phyloP scores from a whole-genome alignment of 148 eudicot species.

The Agrostemma githago region DNA sequence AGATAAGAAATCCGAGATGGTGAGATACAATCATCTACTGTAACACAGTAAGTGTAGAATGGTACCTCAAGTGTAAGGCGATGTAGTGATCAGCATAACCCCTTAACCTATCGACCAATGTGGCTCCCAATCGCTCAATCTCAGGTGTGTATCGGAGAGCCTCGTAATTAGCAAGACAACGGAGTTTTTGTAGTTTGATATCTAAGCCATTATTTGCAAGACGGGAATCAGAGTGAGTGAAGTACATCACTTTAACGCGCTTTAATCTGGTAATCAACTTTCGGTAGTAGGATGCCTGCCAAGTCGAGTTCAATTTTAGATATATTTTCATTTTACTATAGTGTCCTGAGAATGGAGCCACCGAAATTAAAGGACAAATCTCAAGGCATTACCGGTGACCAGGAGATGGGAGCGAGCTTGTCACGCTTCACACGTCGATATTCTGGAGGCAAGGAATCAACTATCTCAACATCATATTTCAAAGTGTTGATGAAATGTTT shows the following conservation, averaged over 20 bases:
- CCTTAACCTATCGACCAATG: conserved; percentile 31
- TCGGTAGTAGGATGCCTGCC: conserved; percentile 40
- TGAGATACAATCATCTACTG: neutral
- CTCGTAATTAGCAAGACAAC: conserved; percentile 52
- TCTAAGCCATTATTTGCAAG: conserved; percentile 45
- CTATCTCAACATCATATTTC: conserved; percentile 38
- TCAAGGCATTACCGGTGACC: conserved; percentile 41
- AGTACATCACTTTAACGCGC: conserved; percentile 37
- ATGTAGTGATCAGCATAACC: conserved; percentile 31
- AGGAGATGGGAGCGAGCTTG: conserved; percentile 41
- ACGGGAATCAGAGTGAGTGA: conserved; percentile 44
- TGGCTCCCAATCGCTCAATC: conserved; percentile 37
- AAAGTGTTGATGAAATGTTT: conserved; percentile 37
- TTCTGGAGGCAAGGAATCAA: conserved; percentile 41
- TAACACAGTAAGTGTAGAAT: neutral
- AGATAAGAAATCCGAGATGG: neutral
- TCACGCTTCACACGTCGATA: conserved; percentile 24
- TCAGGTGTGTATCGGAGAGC: conserved; percentile 40
- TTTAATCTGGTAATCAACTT: conserved; percentile 23
- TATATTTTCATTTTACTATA: neutral
- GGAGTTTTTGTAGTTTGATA: conserved; percentile 38
- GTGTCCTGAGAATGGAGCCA: no score
- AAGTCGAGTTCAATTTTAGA: neutral
- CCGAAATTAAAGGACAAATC: no score
- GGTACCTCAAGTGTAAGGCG: conserved; percentile 57